phyloP scores from a whole-genome alignment of 495 filamentous ascomycete species.

The Penicillium coffeae region DNA sequence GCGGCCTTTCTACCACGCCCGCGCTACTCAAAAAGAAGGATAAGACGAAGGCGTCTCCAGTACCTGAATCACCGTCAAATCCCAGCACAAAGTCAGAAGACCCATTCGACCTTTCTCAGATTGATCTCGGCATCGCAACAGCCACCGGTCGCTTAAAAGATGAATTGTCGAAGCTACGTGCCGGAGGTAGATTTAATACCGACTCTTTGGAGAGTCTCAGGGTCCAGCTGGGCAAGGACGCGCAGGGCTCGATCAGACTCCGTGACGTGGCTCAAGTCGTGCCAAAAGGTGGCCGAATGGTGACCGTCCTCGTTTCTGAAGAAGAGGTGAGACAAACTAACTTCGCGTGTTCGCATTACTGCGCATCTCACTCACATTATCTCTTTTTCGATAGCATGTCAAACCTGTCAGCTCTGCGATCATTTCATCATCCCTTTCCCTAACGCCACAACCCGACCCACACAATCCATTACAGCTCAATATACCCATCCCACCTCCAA shows the following conservation, averaged over 20 bases:
- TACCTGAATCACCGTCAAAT: slow-evolving; percentile 9
- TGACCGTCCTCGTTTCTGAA: slow-evolving; percentile 63
- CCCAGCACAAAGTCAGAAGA: slow-evolving; percentile 38
- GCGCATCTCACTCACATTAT: not conserved
- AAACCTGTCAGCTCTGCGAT: slow-evolving; percentile 72
- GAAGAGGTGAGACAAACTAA: slow-evolving; percentile 47
- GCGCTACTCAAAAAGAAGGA: slow-evolving; percentile 38
- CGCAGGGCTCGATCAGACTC: slow-evolving; percentile 47
- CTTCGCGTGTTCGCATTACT: not conserved
- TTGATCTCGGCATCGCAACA: slow-evolving; percentile 56
- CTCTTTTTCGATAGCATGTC: slow-evolving; percentile 46
- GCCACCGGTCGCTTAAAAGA: slow-evolving; percentile 55
- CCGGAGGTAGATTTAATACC: slow-evolving; percentile 66
- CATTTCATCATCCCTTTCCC: slow-evolving; percentile 60
- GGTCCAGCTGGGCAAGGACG: slow-evolving; percentile 55
- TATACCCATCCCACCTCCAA: slow-evolving; percentile 66
- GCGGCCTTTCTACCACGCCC: slow-evolving; percentile 25
- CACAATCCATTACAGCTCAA: slow-evolving; percentile 68
- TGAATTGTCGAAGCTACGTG: slow-evolving; percentile 61
- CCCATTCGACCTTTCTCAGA: slow-evolving; percentile 63
- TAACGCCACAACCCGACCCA: slow-evolving; percentile 67
- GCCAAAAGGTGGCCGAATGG: slow-evolving; percentile 62
- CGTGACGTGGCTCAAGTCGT: slow-evolving; percentile 74
- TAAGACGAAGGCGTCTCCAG: slow-evolving; percentile 19
- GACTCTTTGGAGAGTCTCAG: slow-evolving; percentile 61